A percentile compares a stretch with the other conserved stretches of the same genome.
Conservation (phyloP, 73 alveolate species). For the Stentor coeruleus region DNA sequence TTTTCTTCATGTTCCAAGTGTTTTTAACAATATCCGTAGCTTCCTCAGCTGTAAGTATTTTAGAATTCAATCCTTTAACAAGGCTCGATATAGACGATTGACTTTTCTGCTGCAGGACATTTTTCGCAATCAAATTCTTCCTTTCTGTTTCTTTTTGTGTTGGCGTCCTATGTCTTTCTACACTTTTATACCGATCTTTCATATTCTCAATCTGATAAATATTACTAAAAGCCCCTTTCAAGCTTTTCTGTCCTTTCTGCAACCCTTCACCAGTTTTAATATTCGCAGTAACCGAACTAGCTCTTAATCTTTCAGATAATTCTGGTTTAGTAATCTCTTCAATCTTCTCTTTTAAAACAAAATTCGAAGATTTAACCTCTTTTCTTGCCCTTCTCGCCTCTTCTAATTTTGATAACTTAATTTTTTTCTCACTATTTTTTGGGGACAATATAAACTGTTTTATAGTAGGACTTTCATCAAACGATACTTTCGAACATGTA, state of each 20-base stretch:
- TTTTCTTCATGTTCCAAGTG: neutral
- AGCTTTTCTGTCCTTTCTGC: neutral
- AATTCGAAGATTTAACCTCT: neutral
- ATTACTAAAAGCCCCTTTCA: neutral
- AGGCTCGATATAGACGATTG: neutral
- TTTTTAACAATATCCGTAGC: constrained; percentile 16
- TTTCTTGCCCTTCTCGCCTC: constrained; percentile 24
- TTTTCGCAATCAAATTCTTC: neutral
- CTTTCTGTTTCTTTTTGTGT: neutral
- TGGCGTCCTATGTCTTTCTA: constrained; percentile 3
- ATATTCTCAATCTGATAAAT: neutral
- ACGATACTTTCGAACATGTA: neutral
- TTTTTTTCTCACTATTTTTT: neutral
- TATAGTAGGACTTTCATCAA: neutral
- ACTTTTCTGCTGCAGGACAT: neutral
- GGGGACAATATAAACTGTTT: neutral
- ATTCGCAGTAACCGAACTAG: neutral
- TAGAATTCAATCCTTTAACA: neutral
- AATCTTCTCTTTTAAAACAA: neutral
- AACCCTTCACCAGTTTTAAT: neutral
- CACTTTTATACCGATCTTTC: neutral
- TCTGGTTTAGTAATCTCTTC: neutral
- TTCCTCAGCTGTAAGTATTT: constrained; percentile 1
- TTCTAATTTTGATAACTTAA: neutral
- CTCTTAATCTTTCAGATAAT: neutral